These are phyloP conservation scores for Chalara sp. DNA, from an alignment of 2,329 filamentous ascomycete species.

Conservation along the genomic window DNA sequence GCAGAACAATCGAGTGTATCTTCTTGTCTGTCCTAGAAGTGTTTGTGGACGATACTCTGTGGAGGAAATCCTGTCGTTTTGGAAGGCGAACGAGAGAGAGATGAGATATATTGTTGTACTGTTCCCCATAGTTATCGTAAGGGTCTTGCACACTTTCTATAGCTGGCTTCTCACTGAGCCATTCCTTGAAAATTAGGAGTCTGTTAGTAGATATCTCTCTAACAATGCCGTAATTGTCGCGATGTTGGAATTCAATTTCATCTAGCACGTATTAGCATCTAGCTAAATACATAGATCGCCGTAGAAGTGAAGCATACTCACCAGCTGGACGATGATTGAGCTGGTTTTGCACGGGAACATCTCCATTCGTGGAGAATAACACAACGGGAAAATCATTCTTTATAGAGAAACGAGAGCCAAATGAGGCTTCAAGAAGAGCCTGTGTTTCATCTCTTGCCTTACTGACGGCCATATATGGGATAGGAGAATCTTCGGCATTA, in stretches of 20 bases:
- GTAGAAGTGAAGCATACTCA: neutral
- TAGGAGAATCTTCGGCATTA: neutral
- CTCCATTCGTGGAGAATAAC: conserved; percentile 11
- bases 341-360: neutral
- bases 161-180: conserved; percentile 38
- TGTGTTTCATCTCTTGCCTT: conserved; percentile 14
- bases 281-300: too few species aligned
- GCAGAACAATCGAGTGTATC: conserved; percentile 38
- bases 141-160: conserved; percentile 32
- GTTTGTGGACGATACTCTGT: conserved; percentile 22
- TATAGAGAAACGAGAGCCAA: conserved; percentile 16
- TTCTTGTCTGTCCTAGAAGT: conserved; percentile 25
- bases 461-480: conserved; percentile 27
- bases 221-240: conserved; percentile 12
- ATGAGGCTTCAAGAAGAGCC: conserved; percentile 16
- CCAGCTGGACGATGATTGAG: neutral
- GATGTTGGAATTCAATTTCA: too few species aligned
- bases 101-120: conserved; percentile 41
- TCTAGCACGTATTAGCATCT: too few species aligned
- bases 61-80: conserved; percentile 53
- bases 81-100: conserved; percentile 43
- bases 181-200: conserved; percentile 31
- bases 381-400: conserved; percentile 10
- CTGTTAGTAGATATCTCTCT: conserved; percentile 12
- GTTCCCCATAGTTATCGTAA: conserved; percentile 31